Percentiles rank a stretch among this genome's conserved stretches.
These are phyloP conservation scores for Kazachstania viticola DNA, from an alignment of 805 yeast genomes.

Conservation along the genomic window DNA sequence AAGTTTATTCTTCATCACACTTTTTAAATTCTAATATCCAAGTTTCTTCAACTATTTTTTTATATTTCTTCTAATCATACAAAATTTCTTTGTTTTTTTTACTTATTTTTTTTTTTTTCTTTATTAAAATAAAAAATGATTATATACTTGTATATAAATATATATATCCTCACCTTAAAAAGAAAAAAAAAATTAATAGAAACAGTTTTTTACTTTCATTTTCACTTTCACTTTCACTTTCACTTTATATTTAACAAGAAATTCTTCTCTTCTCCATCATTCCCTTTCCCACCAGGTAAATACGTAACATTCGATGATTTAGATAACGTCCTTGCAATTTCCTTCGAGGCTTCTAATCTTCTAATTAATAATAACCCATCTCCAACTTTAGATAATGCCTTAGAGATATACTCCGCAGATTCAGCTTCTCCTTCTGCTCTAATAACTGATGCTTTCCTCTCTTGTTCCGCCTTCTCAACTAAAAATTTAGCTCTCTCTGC, in stretches of 20 bases:
- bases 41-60: background rate
- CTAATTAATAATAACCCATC: slow-evolving; percentile 89
- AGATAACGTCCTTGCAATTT: slow-evolving; percentile 83
- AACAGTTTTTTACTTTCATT: background rate
- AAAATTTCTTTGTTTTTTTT: background rate
- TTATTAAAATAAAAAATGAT: too few species aligned
- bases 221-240: too few species aligned
- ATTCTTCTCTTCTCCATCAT: slow-evolving; percentile 27
- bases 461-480: slow-evolving; percentile 96
- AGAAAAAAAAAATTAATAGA: background rate
- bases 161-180: too few species aligned
- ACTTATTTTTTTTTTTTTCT: background rate
- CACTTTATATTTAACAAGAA: slow-evolving; percentile 44
- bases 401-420: slow-evolving; percentile 89
- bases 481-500: slow-evolving; percentile 92
- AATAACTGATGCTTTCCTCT: slow-evolving; percentile 85
- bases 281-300: slow-evolving; percentile 43
- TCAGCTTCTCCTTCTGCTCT: slow-evolving; percentile 99
- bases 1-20: background rate
- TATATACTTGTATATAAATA: too few species aligned
- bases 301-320: slow-evolving; percentile 77
- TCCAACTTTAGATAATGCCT: slow-evolving; percentile 87
- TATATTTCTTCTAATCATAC: background rate
- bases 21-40: background rate
- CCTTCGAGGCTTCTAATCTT: slow-evolving; percentile 93